Percentiles rank a stretch among this genome's conserved stretches.
These are phyloP conservation scores for Cyberlindnera veronae DNA, from an alignment of 805 yeast species.

Conservation along the genomic window DNA sequence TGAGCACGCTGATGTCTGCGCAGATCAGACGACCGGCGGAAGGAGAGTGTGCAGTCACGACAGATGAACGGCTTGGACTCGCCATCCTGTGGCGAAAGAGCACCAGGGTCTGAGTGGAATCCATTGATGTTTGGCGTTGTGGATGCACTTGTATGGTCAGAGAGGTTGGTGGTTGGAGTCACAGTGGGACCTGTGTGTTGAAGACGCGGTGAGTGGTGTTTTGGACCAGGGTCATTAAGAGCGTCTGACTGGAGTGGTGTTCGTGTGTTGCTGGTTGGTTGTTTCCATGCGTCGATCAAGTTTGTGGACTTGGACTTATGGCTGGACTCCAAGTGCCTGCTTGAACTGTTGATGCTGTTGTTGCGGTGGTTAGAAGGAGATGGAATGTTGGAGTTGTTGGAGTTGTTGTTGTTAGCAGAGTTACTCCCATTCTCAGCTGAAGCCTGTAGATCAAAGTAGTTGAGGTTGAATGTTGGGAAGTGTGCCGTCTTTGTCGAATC, in stretches of 20 bases:
- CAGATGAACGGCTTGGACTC: constrained; percentile 50
- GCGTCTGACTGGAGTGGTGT: constrained; percentile 1
- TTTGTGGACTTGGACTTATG: no score
- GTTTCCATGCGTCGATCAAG: not conserved
- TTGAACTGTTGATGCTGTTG: not conserved
- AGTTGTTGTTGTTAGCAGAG: not conserved
- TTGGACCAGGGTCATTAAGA: constrained; percentile 9
- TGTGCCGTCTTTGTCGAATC: constrained; percentile 16
- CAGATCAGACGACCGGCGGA: constrained; percentile 65
- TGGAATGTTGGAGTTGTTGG: not conserved
- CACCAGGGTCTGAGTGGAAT: constrained; percentile 1
- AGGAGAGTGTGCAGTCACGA: constrained; percentile 55
- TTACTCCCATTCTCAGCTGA: no score
- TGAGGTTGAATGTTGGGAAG: constrained; percentile 28
- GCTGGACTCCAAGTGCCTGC: no score
- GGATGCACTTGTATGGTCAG: not conserved
- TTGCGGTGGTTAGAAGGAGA: not conserved
- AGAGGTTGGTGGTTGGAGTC: not conserved
- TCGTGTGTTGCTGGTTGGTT: constrained; percentile 1
- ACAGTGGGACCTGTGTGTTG: no score
- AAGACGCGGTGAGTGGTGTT: not conserved
- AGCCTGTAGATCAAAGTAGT: constrained; percentile 22
- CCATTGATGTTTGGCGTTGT: not conserved
- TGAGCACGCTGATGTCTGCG: constrained; percentile 77
- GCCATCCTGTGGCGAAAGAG: constrained; percentile 8